Base-by-base conservation (phyloP, 78 protist species). In the Protostelium mycophagum region DNA sequence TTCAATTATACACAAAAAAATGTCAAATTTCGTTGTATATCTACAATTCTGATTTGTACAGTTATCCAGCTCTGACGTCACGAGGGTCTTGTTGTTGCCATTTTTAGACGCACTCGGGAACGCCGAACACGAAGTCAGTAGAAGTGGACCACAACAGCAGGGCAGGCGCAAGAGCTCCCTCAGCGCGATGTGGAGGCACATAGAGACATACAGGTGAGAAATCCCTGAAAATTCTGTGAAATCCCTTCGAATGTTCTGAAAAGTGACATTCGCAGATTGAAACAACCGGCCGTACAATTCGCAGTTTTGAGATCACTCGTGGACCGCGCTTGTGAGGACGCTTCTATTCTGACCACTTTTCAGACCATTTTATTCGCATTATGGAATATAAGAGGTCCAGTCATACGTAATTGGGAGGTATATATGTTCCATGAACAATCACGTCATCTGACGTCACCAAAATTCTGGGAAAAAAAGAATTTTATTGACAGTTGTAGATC, bases 161-260 rank as follows among this genome's bases (percentile, higher is more conserved):
- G 73, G 73, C 73, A 5, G 73, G 16, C 73, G 73, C 5, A 51
- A 51, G 73, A 51, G 73, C 16, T 51, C 73, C 73, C 31, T 16
- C 73, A 51, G 73, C 73, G 73, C 73, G 16, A 51, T 51, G 73
- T 51, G 73, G 73, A 51, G 73, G 73, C 73, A 51, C 73, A 51
- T 51, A 5, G 73, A 51, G 16, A 51, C 73, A 25, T 51, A 5
- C 31, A 51, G 73, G 73, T 51, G 73, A 51, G 16, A 16, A 51
- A 16, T 25, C 5, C 16, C 73, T 16, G 16, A 5, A 5, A 51
- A 25, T 16, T 25, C 73, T 16, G 16, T 51, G 31, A 51, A 25
- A 5, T 25, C 73, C 73, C 73, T 16, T 51, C 73, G 5, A 5
- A 51, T 51, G 31, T 25, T 51, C 73, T 51, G 31, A 25, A 16